Evolutionary conservation across 2,329 filamentous ascomycete species (phyloP), one percentile per base, ranked within the genome.

Genomic region (Xylariomycetidae sp.): DNA sequence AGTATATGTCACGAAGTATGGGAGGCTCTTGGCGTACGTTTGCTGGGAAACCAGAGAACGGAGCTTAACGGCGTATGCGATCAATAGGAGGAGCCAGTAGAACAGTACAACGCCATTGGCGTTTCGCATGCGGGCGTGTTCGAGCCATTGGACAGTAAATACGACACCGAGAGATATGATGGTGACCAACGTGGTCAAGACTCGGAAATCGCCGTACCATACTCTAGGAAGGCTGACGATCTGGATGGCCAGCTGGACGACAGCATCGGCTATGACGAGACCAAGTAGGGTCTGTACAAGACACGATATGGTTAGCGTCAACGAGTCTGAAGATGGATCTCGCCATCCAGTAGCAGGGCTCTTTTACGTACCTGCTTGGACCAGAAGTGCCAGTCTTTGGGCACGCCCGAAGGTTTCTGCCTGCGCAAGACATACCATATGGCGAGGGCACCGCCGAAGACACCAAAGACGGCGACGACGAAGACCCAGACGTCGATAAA

Each of bases 401-500:
- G 67, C 13, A 90, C 76, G 1, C 77, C 74, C 33, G 78, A 54
- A 23, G 80, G 69, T 33, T 77, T 72, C 53, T 80, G 82, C 61
- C 77, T 85, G 48, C 72, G 78, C 35, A 88, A 59, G 33, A 97
- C 69, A 68, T 86, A 86, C 78, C 82, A 90, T 26, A 94, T 65
- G 18, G 90, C 88, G 28, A 80, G 71, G 6, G 80, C 72, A 37
- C 92, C 92, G 43, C 82, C 73, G 16, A 96, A 35, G 16, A 96
- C 69, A 12, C 90, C 89, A 65, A 83, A 94, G 11, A 71, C 72
- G 7, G 87, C 86, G 17, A 95, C 85, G 2, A 73, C 65, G 20
- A 85, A 78, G 38, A 97, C 77, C 78, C 87, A 89, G 15, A 94
- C 77, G 58, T 98, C 94, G 51, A 97, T 80, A 57, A 98, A 98